phyloP scores from a whole-genome alignment of 495 filamentous ascomycete genomes.

The Aspergillus asperescens region DNA sequence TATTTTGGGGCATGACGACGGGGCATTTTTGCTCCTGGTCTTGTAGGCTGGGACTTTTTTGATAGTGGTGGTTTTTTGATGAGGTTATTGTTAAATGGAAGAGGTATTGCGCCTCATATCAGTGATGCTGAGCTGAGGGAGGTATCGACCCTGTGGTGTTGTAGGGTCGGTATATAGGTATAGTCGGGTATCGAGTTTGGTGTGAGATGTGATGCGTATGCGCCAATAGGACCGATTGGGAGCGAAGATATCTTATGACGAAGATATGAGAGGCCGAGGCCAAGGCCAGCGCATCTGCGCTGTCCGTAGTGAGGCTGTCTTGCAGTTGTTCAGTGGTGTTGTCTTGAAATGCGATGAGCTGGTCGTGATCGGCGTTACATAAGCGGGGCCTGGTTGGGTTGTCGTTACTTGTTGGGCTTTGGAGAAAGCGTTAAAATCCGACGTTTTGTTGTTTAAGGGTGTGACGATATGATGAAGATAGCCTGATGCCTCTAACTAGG shows the following conservation, averaged over 20 bases:
- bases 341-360: conserved; percentile 2
- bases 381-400: conserved; percentile 9
- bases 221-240: neutral
- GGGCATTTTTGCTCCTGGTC: conserved; percentile 17
- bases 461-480: neutral
- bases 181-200: neutral
- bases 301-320: conserved; percentile 1
- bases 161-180: neutral
- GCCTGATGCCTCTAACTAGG: neutral
- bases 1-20: conserved; percentile 43
- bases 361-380: conserved; percentile 12
- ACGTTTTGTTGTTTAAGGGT: neutral
- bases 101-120: neutral
- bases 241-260: neutral
- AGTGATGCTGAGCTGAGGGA: neutral
- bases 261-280: neutral
- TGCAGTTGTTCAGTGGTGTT: neutral
- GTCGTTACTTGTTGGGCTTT: neutral
- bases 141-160: neutral
- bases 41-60: neutral
- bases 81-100: neutral
- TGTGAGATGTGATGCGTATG: neutral
- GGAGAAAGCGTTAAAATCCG: neutral
- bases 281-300: conserved; percentile 20
- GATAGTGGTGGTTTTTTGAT: neutral